Evolutionary conservation across 768 basidiomycete species (phyloP), one percentile per base, ranked within the genome.

Genomic region (Suillus subalutaceus): DNA sequence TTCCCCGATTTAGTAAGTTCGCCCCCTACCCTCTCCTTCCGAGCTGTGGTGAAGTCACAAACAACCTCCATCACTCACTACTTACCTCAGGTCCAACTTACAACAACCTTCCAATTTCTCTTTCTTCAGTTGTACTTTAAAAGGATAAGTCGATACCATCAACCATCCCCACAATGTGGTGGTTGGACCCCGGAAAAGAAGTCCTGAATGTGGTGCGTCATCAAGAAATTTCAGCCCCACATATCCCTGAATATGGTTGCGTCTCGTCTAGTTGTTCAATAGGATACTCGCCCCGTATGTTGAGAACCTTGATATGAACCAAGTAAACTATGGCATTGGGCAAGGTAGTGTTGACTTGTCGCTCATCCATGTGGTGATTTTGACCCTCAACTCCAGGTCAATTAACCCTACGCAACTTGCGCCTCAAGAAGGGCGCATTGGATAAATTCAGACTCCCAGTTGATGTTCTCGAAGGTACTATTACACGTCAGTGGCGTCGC

Each of bases 391-490:
- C 38, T 64, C 37, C 65, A 94, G 92, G 93, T 50, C 89, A 92
- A 78, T 77, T 94, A 60, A 91, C 89, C 8, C 82, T 97, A 62
- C 85, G 87, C 37, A 91, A 93, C 71, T 79, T 99, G 59, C 90
- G 90, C 63, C 84, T 99, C 70, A 99, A 97, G 82, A 95, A 90
- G 78, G 92, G 93, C 53, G 95, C 93, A 0, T 82, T 99, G 59
- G 97, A 99, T 79, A 95, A 97, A 76, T 97, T 99, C 77, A 86
- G 94, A 65, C 83, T 99, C 26, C 97, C 97, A 0, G 89, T 99
- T 1, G 96, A 99, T 81, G 95, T 99, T 13, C 80, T 93, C 13
- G 94, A 98, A 83, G 97, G 96, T 92, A 55, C 66, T 62, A 26
- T 30, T 2, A 10, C 18, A 32, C 26, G 23, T 61, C 20, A 56